phyloP scores from a whole-genome alignment of 352 stramenopile genomes.

The Pythium phragmitis region DNA sequence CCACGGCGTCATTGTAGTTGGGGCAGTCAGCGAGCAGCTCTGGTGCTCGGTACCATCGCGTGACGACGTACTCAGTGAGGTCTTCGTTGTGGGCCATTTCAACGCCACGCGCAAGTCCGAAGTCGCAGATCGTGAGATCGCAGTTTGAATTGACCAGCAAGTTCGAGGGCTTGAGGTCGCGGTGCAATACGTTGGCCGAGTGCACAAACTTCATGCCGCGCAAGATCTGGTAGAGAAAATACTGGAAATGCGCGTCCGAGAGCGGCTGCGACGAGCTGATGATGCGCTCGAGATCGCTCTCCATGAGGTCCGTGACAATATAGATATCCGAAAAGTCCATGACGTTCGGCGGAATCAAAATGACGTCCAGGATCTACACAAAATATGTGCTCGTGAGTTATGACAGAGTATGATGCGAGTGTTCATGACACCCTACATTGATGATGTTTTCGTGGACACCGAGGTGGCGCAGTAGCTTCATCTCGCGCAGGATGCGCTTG shows the following conservation, averaged over 20 bases:
- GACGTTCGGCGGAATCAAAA: constrained; percentile 77
- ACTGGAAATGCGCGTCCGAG: constrained; percentile 50
- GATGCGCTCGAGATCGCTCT: constrained; percentile 66
- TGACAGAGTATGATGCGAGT: background rate
- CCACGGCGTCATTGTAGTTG: constrained; percentile 96
- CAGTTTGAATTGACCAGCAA: constrained; percentile 95
- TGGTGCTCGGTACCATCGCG: constrained; percentile 94
- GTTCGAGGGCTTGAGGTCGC: constrained; percentile 98
- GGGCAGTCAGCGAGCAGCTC: constrained; percentile 93
- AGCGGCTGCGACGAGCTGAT: constrained; percentile 48
- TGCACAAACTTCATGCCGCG: constrained; percentile 93
- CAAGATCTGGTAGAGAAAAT: constrained; percentile 67
- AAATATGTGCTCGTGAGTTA: background rate
- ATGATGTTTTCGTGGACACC: constrained; percentile 92
- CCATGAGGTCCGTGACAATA: constrained; percentile 63
- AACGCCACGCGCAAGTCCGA: constrained; percentile 84
- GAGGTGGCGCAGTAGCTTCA: constrained; percentile 92
- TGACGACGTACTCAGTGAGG: constrained; percentile 91
- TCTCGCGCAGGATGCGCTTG: constrained; percentile 92
- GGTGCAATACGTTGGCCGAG: constrained; percentile 93
- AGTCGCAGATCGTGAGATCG: constrained; percentile 92
- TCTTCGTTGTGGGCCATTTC: constrained; percentile 54
- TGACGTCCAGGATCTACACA: constrained; percentile 74
- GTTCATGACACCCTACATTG: constrained; percentile 40
- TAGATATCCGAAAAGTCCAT: constrained; percentile 90